Percentiles rank a stretch among this genome's conserved stretches.
phyloP scores from a whole-genome alignment of 768 basidiomycete species.

The Tephrocybe sp. region DNA sequence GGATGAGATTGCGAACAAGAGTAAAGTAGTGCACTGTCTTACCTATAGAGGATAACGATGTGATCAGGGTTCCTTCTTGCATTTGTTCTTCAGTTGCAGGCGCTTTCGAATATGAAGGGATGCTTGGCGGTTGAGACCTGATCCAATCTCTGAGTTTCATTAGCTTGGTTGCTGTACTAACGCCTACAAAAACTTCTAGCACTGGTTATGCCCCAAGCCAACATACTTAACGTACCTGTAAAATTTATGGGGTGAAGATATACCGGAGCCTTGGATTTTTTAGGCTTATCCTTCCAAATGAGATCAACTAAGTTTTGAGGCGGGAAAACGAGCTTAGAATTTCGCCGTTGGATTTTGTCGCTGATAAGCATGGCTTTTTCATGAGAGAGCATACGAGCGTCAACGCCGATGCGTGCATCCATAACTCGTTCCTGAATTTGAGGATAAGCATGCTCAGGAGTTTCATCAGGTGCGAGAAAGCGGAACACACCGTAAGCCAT shows the following conservation, averaged over 20 bases:
- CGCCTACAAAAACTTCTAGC: conserved; percentile 34
- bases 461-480: not conserved
- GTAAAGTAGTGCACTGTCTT: conserved; percentile 16
- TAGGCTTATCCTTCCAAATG: conserved; percentile 77
- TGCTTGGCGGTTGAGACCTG: conserved; percentile 51
- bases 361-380: conserved; percentile 66
- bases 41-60: conserved; percentile 74
- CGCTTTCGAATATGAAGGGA: conserved; percentile 62
- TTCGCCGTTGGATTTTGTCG: conserved; percentile 48
- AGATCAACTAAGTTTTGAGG: conserved; percentile 84
- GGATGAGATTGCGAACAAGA: not conserved
- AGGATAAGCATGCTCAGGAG: not conserved
- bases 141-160: conserved; percentile 71
- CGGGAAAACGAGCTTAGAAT: conserved; percentile 75
- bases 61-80: conserved; percentile 68
- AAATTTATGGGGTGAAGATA: conserved; percentile 74
- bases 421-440: conserved; percentile 37
- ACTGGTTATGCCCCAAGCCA: not conserved
- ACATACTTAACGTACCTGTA: conserved; percentile 41
- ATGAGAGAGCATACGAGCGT: conserved; percentile 81
- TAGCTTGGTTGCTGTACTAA: conserved; percentile 72
- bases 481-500: conserved; percentile 58
- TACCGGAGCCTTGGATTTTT: conserved; percentile 62
- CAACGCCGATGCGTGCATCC: conserved; percentile 69
- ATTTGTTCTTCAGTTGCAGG: conserved; percentile 60